Base-by-base conservation (phyloP, 208 protist species). In the Trypanosoma brucei region DNA sequence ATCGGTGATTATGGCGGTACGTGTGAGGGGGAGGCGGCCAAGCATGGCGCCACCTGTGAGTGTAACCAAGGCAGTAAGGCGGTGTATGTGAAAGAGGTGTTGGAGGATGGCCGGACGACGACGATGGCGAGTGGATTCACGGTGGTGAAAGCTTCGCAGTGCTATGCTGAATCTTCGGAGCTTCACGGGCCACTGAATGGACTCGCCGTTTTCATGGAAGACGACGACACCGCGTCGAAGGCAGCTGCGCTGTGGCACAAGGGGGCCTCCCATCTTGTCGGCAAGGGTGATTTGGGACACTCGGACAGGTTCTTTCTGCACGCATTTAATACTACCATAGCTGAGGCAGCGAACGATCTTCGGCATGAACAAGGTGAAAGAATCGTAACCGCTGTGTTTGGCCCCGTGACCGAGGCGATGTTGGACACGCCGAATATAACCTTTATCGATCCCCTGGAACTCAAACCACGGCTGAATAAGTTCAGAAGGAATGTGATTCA, bases 1-100 rank as follows among this genome's bases (percentile, higher is more conserved):
- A 34, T 85, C 35, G 84, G 80, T 45, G 75, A 85, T 63, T 91
- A 75, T 67, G 79, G 84, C 51, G 79, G 68, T n/a, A n/a, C 1
- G 5, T 44, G 53, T 44, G 35, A 59, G 39, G 22, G 34, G 40
- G 75, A 71, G 51, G 37, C 45, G 8, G 33, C 42, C 4, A 14
- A 31, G 14, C 59, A 77, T 22, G 78, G 72, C 9, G 78, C 69
- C 11, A 65, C 76, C 40, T 80, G 63, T 63, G 5, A 49, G 6
- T 91, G 80, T 67, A 91, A 83, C 46, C 68, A 79, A 50, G 72
- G 77, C 3, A 72, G 72, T 30, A 68, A 64, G 50, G 31, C n/a
- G 9, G 50, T 54, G 50, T 54, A 33, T 31, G 6, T 54, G 50
- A 54, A 54, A n/a, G 6, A 34, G 8, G n/a, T 54, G 50, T 7